These are phyloP conservation scores for Karstenula rhodostoma DNA, from an alignment of 2,329 filamentous ascomycete genomes.

Conservation along the genomic window DNA sequence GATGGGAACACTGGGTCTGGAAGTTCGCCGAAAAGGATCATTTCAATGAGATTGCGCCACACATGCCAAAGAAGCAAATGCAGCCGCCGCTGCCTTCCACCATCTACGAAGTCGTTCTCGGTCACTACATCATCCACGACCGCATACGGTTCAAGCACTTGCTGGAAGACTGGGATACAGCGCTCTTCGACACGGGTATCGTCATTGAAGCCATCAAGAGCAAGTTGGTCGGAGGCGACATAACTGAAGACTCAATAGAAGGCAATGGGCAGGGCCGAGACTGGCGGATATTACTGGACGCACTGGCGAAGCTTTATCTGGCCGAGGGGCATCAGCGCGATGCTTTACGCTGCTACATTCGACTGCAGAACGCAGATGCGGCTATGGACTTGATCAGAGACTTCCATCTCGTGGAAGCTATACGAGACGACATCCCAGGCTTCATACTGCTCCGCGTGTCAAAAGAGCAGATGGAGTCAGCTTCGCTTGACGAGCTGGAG, in stretches of 20 bases:
- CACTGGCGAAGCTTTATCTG: constrained; percentile 83
- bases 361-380: constrained; percentile 88
- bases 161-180: constrained; percentile 82
- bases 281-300: constrained; percentile 89
- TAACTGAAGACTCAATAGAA: constrained; percentile 78
- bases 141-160: constrained; percentile 78
- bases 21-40: constrained; percentile 85
- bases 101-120: constrained; percentile 88
- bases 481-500: constrained; percentile 75
- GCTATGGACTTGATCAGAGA: constrained; percentile 87
- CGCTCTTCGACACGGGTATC: constrained; percentile 80
- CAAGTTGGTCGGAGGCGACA: constrained; percentile 78
- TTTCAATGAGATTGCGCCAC: constrained; percentile 87
- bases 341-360: constrained; percentile 87
- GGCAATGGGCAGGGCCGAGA: constrained; percentile 77
- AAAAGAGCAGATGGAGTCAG: constrained; percentile 70
- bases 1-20: constrained; percentile 97
- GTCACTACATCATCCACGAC: constrained; percentile 84
- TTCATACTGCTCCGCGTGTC: constrained; percentile 89
- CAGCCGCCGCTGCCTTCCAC: constrained; percentile 79
- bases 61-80: constrained; percentile 80
- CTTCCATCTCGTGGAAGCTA: constrained; percentile 86
- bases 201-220: constrained; percentile 82
- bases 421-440: constrained; percentile 87
- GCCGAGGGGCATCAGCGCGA: constrained; percentile 82